These are phyloP conservation scores for Didymella pomorum DNA, from an alignment of 2,329 filamentous ascomycete genomes.

Conservation along the genomic window DNA sequence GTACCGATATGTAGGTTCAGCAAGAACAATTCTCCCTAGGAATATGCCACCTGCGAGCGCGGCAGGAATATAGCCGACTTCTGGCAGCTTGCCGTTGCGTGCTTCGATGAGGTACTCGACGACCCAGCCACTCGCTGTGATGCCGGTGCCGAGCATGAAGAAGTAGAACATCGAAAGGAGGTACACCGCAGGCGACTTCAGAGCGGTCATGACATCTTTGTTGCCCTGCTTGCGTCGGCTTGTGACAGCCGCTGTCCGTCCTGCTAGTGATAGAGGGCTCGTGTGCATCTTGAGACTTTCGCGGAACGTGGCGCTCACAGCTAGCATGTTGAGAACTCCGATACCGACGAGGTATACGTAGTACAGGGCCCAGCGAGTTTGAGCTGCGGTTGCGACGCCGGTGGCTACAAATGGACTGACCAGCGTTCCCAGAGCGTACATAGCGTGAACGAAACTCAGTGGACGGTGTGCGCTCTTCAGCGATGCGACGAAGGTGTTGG, in stretches of 20 bases:
- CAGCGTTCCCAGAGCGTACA: slow-evolving; percentile 65
- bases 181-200: slow-evolving; percentile 62
- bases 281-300: slow-evolving; percentile 1
- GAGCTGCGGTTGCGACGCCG: slow-evolving; percentile 46
- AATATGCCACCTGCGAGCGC: slow-evolving; percentile 67
- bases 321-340: slow-evolving; percentile 2
- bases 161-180: slow-evolving; percentile 61
- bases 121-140: slow-evolving; percentile 62
- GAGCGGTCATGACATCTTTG: slow-evolving; percentile 36
- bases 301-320: not conserved
- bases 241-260: not conserved
- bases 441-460: slow-evolving; percentile 71
- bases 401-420: slow-evolving; percentile 61
- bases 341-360: slow-evolving; percentile 8
- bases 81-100: slow-evolving; percentile 63
- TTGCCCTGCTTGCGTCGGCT: slow-evolving; percentile 4
- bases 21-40: slow-evolving; percentile 64
- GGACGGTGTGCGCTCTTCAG: slow-evolving; percentile 64
- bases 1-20: slow-evolving; percentile 66
- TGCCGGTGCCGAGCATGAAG: slow-evolving; percentile 55
- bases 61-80: slow-evolving; percentile 69
- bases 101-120: slow-evolving; percentile 70
- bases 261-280: not conserved
- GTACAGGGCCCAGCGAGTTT: slow-evolving; percentile 62
- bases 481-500: slow-evolving; percentile 67